phyloP scores from a whole-genome alignment of 495 filamentous ascomycete species.

The Aspergillus haitiensis region DNA sequence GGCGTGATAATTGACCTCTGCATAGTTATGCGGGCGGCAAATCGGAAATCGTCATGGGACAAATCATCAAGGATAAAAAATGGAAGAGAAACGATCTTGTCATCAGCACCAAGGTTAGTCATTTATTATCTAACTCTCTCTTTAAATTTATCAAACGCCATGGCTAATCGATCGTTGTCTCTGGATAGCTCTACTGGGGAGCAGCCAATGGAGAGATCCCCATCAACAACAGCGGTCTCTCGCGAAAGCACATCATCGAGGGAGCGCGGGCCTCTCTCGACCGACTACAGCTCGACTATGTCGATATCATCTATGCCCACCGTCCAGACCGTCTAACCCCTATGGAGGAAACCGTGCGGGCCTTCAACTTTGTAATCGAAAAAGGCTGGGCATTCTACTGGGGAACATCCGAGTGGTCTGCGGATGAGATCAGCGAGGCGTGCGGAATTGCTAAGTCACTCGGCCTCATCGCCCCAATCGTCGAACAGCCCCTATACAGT shows the following conservation, averaged over 20 bases:
- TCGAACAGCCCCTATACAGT: slow-evolving; percentile 88
- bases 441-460: slow-evolving; percentile 72
- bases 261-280: slow-evolving; percentile 62
- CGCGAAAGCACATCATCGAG: slow-evolving; percentile 81
- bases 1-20: not conserved
- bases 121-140: too few relatives aligned
- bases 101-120: slow-evolving; percentile 73
- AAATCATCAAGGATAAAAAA: slow-evolving; percentile 58
- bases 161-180: not conserved
- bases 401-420: slow-evolving; percentile 87
- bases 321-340: slow-evolving; percentile 79
- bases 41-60: slow-evolving; percentile 72
- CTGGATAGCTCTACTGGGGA: slow-evolving; percentile 74
- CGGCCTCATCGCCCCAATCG: slow-evolving; percentile 74
- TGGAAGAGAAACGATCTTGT: slow-evolving; percentile 82
- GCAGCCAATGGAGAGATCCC: slow-evolving; percentile 58
- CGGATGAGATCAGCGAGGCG: slow-evolving; percentile 76
- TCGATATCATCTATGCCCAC: slow-evolving; percentile 84
- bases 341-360: slow-evolving; percentile 84
- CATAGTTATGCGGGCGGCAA: slow-evolving; percentile 61
- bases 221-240: slow-evolving; percentile 75
- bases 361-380: slow-evolving; percentile 78
- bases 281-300: slow-evolving; percentile 66
- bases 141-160: not conserved
- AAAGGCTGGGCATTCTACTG: slow-evolving; percentile 83